Conservation (phyloP, 2,329 filamentous ascomycete species). For the Ophiostoma sp. region DNA sequence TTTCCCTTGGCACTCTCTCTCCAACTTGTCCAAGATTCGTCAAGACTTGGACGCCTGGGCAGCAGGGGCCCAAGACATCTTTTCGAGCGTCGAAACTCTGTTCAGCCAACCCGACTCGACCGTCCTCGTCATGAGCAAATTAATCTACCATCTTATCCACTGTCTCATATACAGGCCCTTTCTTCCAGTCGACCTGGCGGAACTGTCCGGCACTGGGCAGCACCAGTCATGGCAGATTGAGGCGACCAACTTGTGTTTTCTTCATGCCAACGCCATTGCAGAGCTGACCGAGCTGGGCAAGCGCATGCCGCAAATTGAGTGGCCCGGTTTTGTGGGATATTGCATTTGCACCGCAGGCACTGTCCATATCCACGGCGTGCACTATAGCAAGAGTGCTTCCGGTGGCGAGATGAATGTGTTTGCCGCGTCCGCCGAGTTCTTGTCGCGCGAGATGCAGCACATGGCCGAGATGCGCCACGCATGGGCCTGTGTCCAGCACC, state of each 20-base stretch:
- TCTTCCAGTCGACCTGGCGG: slow-evolving; percentile 74
- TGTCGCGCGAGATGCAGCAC: slow-evolving; percentile 74
- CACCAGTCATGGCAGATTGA: slow-evolving; percentile 92
- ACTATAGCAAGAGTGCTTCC: slow-evolving; percentile 58
- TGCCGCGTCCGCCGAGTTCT: slow-evolving; percentile 58
- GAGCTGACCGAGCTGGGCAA: slow-evolving; percentile 76
- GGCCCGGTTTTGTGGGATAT: slow-evolving; percentile 81
- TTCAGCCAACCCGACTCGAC: slow-evolving; percentile 76
- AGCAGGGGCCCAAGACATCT: slow-evolving; percentile 71
- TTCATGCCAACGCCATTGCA: slow-evolving; percentile 82
- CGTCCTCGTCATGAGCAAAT: slow-evolving; percentile 72
- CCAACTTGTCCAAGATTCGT: slow-evolving; percentile 77
- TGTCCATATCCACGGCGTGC: slow-evolving; percentile 78
- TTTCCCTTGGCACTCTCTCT: slow-evolving; percentile 84
- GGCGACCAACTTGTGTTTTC: slow-evolving; percentile 77
- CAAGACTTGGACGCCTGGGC: slow-evolving; percentile 84
- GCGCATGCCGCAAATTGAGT: slow-evolving; percentile 69
- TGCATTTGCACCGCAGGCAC: slow-evolving; percentile 83
- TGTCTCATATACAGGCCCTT: slow-evolving; percentile 85
- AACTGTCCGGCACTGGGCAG: slow-evolving; percentile 72
- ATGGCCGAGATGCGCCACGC: slow-evolving; percentile 67
- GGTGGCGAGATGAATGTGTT: slow-evolving; percentile 56
- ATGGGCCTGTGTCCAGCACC: slow-evolving; percentile 75
- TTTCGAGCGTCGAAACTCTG: slow-evolving; percentile 67
- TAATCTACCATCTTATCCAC: slow-evolving; percentile 81